Base-by-base conservation (phyloP, 2,329 filamentous ascomycete genomes). In the Fusarium annulatum region DNA sequence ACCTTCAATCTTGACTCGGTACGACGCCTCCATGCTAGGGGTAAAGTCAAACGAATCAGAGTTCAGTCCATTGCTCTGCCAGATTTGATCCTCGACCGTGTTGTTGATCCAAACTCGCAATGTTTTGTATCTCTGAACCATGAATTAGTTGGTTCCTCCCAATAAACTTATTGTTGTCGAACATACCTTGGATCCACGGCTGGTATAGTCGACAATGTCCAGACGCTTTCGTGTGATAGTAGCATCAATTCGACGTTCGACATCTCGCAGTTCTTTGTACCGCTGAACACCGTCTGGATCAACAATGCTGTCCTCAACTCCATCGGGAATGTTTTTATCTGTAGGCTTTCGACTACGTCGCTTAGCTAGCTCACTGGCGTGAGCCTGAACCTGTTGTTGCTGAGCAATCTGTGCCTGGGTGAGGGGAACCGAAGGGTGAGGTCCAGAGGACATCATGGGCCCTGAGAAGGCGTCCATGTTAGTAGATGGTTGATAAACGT, bases 91-190 rank as follows among this genome's bases (percentile, higher is more conserved):
- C 82, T 98, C 94, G 39, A 92, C 94, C 2, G 95, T 97, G 83
- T 99, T 99, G 78, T 91, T 95, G 78, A 99, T 92, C 95, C 95
- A 98, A 72, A 99, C 89, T 71, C 96, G 93, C 82, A 99, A 87
- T 6, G 94, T 97, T 79, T 92, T 93, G 82, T 92, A 93, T 75
- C 93, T 90, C 89, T 94, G 58, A 10, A 30, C 16, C 33, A 11
- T 42, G 63, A 69, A 75, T 74, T 26, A 74, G 52, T 41, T 4
- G 5, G 30, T 18, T 30, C 33, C 33, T 68, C 39, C 38, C 15
- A 16, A 43, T 19, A 23, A 41, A 39, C 15, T 23, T 23, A 55
- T 21, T 12, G 11, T 38, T 38, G 48, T 23, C 65, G 45, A 64
- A 72, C 76, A 36, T 59, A 91, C 89, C 87, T 94, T 96, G 68